Evolutionary conservation across 257 asterid genomes (phyloP).

Genomic region (Salvia splendens): DNA sequence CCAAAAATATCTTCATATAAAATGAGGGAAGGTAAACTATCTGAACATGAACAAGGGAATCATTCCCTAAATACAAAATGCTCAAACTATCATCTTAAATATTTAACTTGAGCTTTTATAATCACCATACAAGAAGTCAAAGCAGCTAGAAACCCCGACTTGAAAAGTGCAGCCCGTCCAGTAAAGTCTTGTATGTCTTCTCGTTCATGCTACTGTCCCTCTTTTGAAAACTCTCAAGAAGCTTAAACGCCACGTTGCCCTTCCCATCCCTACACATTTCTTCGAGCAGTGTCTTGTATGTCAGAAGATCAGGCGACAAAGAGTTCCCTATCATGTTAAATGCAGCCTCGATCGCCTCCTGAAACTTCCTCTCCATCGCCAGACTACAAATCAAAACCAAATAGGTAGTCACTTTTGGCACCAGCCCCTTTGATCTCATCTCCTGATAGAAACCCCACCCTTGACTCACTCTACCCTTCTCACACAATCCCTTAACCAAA

Average conservation of each 20-base stretch:
- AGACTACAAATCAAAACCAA: slow-evolving; percentile 73
- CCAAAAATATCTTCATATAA: slow-evolving; percentile 5
- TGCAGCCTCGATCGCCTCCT: slow-evolving; percentile 59
- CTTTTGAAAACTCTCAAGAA: slow-evolving; percentile 68
- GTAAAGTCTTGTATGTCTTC: slow-evolving; percentile 63
- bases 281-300: slow-evolving; percentile 77
- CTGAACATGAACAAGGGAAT: not conserved
- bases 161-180: slow-evolving; percentile 65
- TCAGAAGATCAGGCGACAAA: slow-evolving; percentile 70
- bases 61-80: not conserved
- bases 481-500: slow-evolving; percentile 67
- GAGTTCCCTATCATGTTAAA: slow-evolving; percentile 69
- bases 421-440: slow-evolving; percentile 65
- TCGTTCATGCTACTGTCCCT: slow-evolving; percentile 76
- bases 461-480: slow-evolving; percentile 73
- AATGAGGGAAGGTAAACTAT: slow-evolving; percentile 20
- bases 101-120: not conserved
- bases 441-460: slow-evolving; percentile 65
- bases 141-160: slow-evolving; percentile 40
- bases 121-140: not conserved
- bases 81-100: slow-evolving; percentile 10
- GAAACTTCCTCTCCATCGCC: slow-evolving; percentile 68
- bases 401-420: slow-evolving; percentile 60
- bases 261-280: slow-evolving; percentile 86
- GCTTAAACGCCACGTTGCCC: slow-evolving; percentile 71